These are phyloP conservation scores for Neurospora tetrasperma DNA, from an alignment of 495 filamentous ascomycete species.

Conservation along the genomic window DNA sequence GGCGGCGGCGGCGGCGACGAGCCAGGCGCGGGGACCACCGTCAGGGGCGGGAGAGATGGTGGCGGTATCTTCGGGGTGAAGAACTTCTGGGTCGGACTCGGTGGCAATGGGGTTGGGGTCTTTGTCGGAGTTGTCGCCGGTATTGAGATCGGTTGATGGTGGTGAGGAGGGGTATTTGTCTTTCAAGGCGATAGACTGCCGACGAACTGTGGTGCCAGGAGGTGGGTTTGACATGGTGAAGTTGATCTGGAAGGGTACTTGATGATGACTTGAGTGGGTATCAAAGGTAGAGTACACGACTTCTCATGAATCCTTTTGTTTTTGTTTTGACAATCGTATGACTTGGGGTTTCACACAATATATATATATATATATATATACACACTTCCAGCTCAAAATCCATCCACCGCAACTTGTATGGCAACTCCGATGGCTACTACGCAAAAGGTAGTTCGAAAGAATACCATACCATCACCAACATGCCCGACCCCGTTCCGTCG, in stretches of 20 bases:
- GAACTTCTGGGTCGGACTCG: background rate
- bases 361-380: background rate
- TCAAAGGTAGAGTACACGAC: background rate
- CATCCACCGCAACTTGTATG: background rate
- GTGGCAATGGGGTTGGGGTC: background rate
- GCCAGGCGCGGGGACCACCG: conserved; percentile 18
- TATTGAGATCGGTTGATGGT: background rate
- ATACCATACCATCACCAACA: background rate
- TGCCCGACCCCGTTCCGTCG: background rate
- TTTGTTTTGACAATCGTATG: background rate
- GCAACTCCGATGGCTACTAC: background rate
- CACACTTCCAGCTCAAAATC: background rate
- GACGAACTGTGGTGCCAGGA: background rate
- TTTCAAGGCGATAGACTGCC: background rate
- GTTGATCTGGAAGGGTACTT: background rate
- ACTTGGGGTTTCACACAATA: background rate
- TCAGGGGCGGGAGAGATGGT: conserved; percentile 10
- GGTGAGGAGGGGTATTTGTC: background rate
- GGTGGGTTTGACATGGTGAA: background rate
- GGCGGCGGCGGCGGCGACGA: conserved; percentile 13
- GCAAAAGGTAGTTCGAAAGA: background rate
- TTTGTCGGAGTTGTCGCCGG: background rate
- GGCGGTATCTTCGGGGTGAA: background rate
- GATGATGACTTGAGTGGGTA: background rate
- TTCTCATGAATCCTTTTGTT: background rate